phyloP scores from a whole-genome alignment of 1,284 basidiomycete species.

The Microbotryum violaceum region DNA sequence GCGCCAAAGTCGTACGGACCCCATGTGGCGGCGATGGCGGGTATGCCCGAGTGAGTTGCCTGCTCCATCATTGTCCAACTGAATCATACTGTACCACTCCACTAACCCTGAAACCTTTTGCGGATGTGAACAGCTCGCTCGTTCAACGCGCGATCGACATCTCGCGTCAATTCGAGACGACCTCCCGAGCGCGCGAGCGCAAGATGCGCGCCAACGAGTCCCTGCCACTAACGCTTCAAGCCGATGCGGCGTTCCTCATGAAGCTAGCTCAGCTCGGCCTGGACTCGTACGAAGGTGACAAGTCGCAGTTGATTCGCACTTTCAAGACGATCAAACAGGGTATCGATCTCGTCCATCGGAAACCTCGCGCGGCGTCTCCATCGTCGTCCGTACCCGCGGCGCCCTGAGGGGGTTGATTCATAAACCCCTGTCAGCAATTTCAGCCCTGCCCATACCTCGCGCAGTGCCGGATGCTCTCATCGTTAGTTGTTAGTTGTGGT shows the following conservation, averaged over 20 bases:
- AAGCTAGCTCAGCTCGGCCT: conserved; percentile 18
- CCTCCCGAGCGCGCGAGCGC: conserved; percentile 53
- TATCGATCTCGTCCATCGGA: background rate
- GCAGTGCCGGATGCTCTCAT: too few species aligned
- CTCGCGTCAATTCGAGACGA: conserved; percentile 70
- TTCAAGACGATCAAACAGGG: conserved; percentile 10
- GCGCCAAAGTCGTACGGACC: conserved; percentile 36
- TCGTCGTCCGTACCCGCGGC: too few species aligned
- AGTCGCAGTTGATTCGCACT: conserved; percentile 15
- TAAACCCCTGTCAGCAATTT: too few species aligned
- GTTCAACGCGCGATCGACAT: conserved; percentile 79
- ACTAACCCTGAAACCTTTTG: conserved; percentile 43
- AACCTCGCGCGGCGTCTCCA: too few species aligned
- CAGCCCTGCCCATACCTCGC: too few species aligned
- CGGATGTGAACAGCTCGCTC: conserved; percentile 42
- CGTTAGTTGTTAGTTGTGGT: too few species aligned
- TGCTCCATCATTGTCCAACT: conserved; percentile 48
- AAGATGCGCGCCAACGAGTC: conserved; percentile 57
- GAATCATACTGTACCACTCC: too few species aligned
- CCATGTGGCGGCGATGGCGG: conserved; percentile 34
- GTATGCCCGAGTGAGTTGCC: conserved; percentile 22
- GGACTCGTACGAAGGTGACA: background rate
- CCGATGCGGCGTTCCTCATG: conserved; percentile 71
- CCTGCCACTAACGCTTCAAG: conserved; percentile 68
- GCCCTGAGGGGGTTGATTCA: too few species aligned